These are phyloP conservation scores for Arthrobotrys megalospora DNA, from an alignment of 2,329 filamentous ascomycete genomes.

Conservation along the genomic window DNA sequence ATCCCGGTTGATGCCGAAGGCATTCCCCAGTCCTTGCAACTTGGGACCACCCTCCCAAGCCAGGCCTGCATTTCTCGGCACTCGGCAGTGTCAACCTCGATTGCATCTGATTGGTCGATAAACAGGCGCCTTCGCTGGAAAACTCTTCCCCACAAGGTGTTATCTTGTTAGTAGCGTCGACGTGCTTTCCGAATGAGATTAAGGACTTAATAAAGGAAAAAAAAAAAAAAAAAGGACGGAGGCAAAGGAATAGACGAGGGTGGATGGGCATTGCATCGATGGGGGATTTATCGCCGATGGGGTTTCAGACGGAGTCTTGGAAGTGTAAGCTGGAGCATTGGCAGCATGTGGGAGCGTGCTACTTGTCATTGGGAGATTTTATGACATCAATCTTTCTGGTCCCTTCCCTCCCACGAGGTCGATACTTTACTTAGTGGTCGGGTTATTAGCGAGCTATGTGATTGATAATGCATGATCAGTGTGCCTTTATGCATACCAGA, in stretches of 20 bases:
- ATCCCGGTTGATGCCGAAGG: constrained; percentile 46
- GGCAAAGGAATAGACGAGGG: constrained; percentile 11
- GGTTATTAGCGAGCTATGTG: constrained; percentile 12
- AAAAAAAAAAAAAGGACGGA: constrained; percentile 1
- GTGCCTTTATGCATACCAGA: constrained; percentile 27
- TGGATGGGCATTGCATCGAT: constrained; percentile 27
- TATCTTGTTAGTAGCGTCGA: constrained; percentile 40
- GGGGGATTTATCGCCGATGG: constrained; percentile 41
- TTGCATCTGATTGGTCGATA: constrained; percentile 32
- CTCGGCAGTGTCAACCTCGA: constrained; percentile 51
- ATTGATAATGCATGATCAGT: constrained; percentile 35
- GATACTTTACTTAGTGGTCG: not conserved
- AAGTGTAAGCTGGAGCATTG: constrained; percentile 31
- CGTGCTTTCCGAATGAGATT: constrained; percentile 34
- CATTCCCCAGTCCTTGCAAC: constrained; percentile 23
- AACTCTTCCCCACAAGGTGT: constrained; percentile 38
- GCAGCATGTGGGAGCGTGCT: constrained; percentile 23
- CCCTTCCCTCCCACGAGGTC: constrained; percentile 4
- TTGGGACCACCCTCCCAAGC: constrained; percentile 10
- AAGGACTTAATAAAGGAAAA: not conserved
- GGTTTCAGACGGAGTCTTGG: constrained; percentile 48
- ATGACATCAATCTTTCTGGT: constrained; percentile 55
- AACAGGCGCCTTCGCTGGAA: constrained; percentile 9
- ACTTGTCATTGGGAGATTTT: constrained; percentile 3
- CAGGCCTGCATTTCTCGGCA: constrained; percentile 43